These are phyloP conservation scores for Mortierella sp. DNA, from an alignment of 371 early-diverging fungal species.

Conservation along the genomic window DNA sequence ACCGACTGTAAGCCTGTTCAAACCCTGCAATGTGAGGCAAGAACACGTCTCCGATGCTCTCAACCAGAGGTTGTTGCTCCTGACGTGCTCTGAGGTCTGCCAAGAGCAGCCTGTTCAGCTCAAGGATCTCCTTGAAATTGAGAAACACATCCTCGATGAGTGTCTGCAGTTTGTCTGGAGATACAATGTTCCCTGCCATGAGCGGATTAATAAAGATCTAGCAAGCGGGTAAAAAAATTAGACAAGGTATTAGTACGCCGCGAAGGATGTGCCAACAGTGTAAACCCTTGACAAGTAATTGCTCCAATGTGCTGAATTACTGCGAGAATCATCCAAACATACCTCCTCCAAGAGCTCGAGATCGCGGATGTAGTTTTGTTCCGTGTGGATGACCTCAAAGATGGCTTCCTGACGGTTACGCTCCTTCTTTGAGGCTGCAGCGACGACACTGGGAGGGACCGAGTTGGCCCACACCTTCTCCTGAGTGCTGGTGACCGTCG, in stretches of 20 bases:
- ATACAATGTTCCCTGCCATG: conserved; percentile 72
- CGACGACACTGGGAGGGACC: conserved; percentile 77
- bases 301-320: neutral
- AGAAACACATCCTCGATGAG: conserved; percentile 86
- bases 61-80: conserved; percentile 76
- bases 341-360: conserved; percentile 81
- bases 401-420: conserved; percentile 92
- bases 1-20: conserved; percentile 82
- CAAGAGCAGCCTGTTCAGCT: conserved; percentile 76
- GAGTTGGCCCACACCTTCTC: conserved; percentile 72
- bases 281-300: neutral
- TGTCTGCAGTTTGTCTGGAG: conserved; percentile 63
- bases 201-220: conserved; percentile 85
- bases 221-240: neutral
- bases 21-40: conserved; percentile 79
- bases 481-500: conserved; percentile 28
- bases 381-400: conserved; percentile 91
- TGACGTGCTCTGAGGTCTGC: conserved; percentile 80
- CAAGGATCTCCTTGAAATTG: conserved; percentile 83
- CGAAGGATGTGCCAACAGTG: neutral
- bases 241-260: neutral
- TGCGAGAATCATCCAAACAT: conserved; percentile 6
- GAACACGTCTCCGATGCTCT: conserved; percentile 90
- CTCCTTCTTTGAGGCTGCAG: conserved; percentile 81
- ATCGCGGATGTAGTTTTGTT: conserved; percentile 91